Base-by-base conservation (phyloP, 768 basidiomycete species). In the Russula abietina region DNA sequence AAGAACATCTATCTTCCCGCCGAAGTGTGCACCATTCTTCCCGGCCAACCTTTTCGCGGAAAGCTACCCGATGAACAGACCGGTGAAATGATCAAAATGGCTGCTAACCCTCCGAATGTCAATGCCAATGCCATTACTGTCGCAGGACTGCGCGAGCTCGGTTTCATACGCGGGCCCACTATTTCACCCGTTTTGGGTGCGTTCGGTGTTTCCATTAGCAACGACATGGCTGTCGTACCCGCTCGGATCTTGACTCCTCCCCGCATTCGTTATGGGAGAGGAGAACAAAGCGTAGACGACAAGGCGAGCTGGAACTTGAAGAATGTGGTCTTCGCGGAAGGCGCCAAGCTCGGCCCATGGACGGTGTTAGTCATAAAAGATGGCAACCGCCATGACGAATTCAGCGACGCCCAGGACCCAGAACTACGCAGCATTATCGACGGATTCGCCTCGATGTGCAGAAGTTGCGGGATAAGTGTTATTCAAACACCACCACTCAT, bases 331-430 rank as follows among this genome's bases (percentile, higher is more conserved):
- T 92, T 92, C 69, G 74, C 82, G 3, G 73, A 70, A 28, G 87
- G 88, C 11, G 83, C 77, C 8, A 73, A 68, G 16, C 72, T 93
- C 54, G 75, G 76, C 26, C 81, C 81, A 26, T 91, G 89, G 88
- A 81, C 79, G 1, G 85, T 91, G 12, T 74, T 93, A 16, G 74
- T 90, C 48, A 83, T 93, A 66, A 74, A 77, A 60, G 89, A 91
- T 65, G 76, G 79, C 14, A 78, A 78, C 55, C 28, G 36, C 16
- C 70, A 81, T n/a, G 81, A 83, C 48, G 89, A 91, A 69, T 91
- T 91, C 66, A 38, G 48, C 1, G 80, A 77, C 11, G 62, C 77
- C 3, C 60, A 73, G 7, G 91, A 92, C 67, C 81, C 81, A 2
- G 77, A 78, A n/a, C 74, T 92, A 39, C 62, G 60, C 41, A 49